Conservation (phyloP, 805 yeast species). For the Lachancea lanzarotensis region DNA sequence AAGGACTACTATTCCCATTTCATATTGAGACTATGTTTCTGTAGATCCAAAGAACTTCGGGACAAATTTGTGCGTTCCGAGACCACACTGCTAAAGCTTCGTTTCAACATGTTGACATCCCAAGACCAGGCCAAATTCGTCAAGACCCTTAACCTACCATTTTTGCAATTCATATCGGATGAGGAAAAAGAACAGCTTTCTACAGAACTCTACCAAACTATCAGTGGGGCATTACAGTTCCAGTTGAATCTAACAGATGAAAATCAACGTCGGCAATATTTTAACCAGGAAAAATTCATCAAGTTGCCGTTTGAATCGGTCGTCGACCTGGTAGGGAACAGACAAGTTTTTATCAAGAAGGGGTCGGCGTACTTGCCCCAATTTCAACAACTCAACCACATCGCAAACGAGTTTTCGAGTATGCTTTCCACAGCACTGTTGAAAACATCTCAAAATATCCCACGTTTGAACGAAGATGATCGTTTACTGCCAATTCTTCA, state of each 20-base stretch:
- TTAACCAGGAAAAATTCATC: slow-evolving; percentile 60
- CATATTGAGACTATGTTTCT: slow-evolving; percentile 81
- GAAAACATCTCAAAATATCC: slow-evolving; percentile 67
- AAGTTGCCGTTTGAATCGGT: slow-evolving; percentile 86
- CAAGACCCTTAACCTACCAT: slow-evolving; percentile 55
- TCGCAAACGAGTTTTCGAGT: slow-evolving; percentile 61
- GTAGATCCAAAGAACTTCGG: slow-evolving; percentile 78
- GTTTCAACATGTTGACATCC: slow-evolving; percentile 58
- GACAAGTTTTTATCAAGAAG: slow-evolving; percentile 56
- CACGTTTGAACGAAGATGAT: slow-evolving; percentile 87
- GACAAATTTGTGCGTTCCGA: slow-evolving; percentile 75
- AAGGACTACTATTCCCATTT: slow-evolving; percentile 93
- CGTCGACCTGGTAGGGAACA: slow-evolving; percentile 63
- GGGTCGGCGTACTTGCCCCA: slow-evolving; percentile 87
- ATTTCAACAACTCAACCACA: slow-evolving; percentile 63
- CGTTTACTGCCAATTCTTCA: slow-evolving; percentile 77
- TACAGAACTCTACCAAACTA: slow-evolving; percentile 48
- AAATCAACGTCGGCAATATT: slow-evolving; percentile 36
- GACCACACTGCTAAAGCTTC: slow-evolving; percentile 59
- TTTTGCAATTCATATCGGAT: slow-evolving; percentile 54
- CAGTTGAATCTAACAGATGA: slow-evolving; percentile 42
- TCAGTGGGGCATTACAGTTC: slow-evolving; percentile 36
- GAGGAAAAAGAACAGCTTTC: slow-evolving; percentile 52
- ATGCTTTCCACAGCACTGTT: slow-evolving; percentile 47
- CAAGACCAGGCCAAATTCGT: slow-evolving; percentile 68